These are phyloP conservation scores for Erucastrum elatum DNA, from an alignment of 345 rosid species.

Conservation along the genomic window DNA sequence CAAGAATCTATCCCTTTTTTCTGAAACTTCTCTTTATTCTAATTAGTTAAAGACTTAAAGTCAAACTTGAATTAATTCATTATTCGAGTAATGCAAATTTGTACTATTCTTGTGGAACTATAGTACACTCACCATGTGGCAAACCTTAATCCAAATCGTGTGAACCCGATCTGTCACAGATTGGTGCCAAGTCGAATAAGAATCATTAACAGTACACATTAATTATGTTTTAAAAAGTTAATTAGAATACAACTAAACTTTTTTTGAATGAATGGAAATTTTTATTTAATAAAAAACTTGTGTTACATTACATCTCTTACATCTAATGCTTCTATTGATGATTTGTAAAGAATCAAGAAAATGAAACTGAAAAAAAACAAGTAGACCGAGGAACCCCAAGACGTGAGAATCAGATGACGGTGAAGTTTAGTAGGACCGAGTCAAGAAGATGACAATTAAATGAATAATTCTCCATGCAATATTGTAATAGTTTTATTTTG, in stretches of 20 bases:
- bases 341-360: too few relatives aligned
- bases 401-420: not conserved
- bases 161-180: not conserved
- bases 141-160: too few relatives aligned
- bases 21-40: not conserved
- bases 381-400: not conserved
- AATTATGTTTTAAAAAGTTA: not conserved
- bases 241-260: not conserved
- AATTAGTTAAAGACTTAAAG: not conserved
- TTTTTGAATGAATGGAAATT: too few relatives aligned
- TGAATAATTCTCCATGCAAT: not conserved
- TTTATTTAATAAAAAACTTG: too few relatives aligned
- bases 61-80: not conserved
- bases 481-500: not conserved
- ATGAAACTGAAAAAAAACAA: not conserved
- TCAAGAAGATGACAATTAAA: not conserved
- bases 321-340: too few relatives aligned
- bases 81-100: too few relatives aligned
- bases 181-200: not conserved
- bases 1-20: not conserved
- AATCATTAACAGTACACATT: not conserved
- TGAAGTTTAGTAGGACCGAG: not conserved
- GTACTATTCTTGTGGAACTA: too few relatives aligned
- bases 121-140: too few relatives aligned
- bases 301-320: too few relatives aligned